Base-by-base conservation (phyloP, 805 yeast species). In the Debaryomyces castellii region DNA sequence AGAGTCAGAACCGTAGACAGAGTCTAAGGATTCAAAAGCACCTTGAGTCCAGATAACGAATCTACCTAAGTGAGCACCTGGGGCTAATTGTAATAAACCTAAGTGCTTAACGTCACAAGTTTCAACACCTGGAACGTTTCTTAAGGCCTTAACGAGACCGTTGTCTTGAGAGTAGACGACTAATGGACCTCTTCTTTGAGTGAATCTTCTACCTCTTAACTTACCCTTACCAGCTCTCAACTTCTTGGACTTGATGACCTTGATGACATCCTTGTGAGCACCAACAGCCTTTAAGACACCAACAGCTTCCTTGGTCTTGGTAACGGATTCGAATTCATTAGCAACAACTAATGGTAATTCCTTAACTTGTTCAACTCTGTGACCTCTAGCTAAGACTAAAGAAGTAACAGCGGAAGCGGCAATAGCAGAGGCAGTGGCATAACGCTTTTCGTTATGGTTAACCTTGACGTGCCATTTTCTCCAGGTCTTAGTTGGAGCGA, bases 401-500 rank as follows among this genome's bases (percentile, higher is more conserved):
- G 99, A 89, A 68, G 97, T 94, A 64, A 94, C 96, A 70, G 95
- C 96, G 59, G 98, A 82, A 63, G 99, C 99, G 73, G 99, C 98
- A 70, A 94, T 89, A 69, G 98, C 99, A 63, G 99, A 92, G 71
- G 97, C 98, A 65, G 98, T 92, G 62, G 99, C 99, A 80, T 91
- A 94, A 81, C 98, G 91, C 87, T 92, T 92, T 83, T 94, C 96
- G 89, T 92, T 92, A 80, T 90, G 97, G 96, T 94, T 94, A 72
- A 94, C 96, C 87, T 91, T 94, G 71, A 94, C 96, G 90, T 94
- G 96, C 99, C 99, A 94, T 82, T 85, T 92, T 88, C 99, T 90
- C 99, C 99, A 94, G 79, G 96, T 91, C 86, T 94, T 94, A 79
- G 99, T 94, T 77, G 99, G 99, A 78, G 99, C 97, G 73, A 94